These are phyloP conservation scores for Monilinia fructicola DNA, from an alignment of 2,329 filamentous ascomycete genomes.

Conservation along the genomic window DNA sequence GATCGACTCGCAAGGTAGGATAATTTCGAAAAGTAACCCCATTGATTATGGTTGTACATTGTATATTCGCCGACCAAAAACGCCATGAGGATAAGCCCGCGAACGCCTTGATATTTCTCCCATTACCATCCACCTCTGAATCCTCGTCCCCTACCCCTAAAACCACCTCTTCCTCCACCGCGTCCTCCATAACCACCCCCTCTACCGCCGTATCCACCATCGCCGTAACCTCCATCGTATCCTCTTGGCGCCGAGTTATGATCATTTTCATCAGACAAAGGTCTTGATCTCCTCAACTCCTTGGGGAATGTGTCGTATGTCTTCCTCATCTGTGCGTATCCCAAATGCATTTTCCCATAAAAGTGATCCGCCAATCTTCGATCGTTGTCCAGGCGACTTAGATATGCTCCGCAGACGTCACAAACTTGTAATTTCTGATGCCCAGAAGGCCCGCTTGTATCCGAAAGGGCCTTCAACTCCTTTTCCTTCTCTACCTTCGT, in stretches of 20 bases:
- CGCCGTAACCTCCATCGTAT: constrained; percentile 54
- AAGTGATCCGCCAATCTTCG: constrained; percentile 93
- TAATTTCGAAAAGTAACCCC: background rate
- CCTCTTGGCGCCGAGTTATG: constrained; percentile 52
- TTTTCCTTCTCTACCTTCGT: constrained; percentile 81
- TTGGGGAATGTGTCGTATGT: constrained; percentile 84
- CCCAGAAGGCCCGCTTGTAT: constrained; percentile 88
- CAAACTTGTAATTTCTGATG: constrained; percentile 99
- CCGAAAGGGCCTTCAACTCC: constrained; percentile 85
- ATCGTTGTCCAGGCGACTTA: constrained; percentile 91
- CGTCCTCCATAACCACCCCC: constrained; percentile 44
- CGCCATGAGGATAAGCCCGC: constrained; percentile 14
- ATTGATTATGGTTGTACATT: constrained; percentile 11
- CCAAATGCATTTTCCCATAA: constrained; percentile 98
- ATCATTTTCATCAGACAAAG: constrained; percentile 54
- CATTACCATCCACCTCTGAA: constrained; percentile 36
- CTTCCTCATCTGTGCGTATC: constrained; percentile 97
- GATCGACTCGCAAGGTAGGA: constrained; percentile 8
- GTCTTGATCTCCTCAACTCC: constrained; percentile 72
- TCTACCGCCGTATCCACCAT: constrained; percentile 41
- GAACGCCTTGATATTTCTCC: constrained; percentile 5
- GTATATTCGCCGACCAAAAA: constrained; percentile 18
- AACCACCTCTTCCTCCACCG: constrained; percentile 34
- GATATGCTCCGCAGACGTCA: constrained; percentile 95
- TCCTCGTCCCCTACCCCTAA: constrained; percentile 33